Evolutionary conservation across 768 basidiomycete genomes (phyloP).

Genomic region (Dacryopinax primogenitus): DNA sequence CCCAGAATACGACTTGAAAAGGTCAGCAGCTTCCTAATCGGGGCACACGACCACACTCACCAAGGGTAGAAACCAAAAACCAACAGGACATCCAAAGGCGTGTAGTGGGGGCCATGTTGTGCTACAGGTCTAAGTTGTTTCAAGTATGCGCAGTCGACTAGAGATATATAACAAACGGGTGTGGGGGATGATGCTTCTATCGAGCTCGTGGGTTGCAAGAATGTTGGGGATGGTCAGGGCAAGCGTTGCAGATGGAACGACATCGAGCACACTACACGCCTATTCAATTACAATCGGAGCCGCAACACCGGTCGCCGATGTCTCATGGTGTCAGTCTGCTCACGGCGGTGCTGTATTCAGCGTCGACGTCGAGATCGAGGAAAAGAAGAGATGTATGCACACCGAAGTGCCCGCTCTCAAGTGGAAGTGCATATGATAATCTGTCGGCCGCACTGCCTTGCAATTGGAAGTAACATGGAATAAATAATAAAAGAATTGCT

Average conservation of each 20-base stretch:
- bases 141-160: background rate
- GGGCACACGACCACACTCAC: background rate
- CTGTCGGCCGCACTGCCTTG: too few species aligned
- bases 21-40: background rate
- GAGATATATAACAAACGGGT: background rate
- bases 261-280: background rate
- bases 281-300: background rate
- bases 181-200: background rate
- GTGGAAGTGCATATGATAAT: too few species aligned
- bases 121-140: background rate
- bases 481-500: too few species aligned
- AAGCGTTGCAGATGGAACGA: background rate
- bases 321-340: background rate
- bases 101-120: background rate
- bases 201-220: background rate
- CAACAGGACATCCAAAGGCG: conserved; percentile 28
- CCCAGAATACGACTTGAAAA: conserved; percentile 53
- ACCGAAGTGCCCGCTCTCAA: background rate
- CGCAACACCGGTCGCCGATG: background rate
- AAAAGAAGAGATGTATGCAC: background rate
- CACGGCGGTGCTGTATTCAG: background rate
- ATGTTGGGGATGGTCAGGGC: too few species aligned
- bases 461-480: too few species aligned
- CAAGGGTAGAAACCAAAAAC: conserved; percentile 47
- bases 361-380: background rate